Conservation (phyloP, 805 yeast genomes). For the Sungouiozyma intestinalis region DNA sequence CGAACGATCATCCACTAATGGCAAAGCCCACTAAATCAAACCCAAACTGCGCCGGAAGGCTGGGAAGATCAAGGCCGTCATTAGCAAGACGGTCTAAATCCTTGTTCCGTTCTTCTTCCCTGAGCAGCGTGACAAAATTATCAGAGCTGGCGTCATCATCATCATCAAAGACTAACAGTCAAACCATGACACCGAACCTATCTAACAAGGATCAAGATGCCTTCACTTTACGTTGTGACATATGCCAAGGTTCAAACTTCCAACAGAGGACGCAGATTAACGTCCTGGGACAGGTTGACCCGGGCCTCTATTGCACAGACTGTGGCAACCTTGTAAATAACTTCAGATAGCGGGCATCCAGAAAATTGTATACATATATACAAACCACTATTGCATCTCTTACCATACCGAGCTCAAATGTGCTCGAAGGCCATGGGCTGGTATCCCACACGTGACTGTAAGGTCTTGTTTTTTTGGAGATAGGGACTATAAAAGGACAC, state of each 20-base stretch:
- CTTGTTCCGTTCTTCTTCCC: background rate
- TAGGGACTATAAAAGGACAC: too few relatives aligned
- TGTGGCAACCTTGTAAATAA: conserved; percentile 12
- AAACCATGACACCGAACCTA: background rate
- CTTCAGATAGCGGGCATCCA: conserved; percentile 13
- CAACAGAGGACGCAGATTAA: conserved; percentile 5
- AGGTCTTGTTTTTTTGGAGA: too few relatives aligned
- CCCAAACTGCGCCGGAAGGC: background rate
- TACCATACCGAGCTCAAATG: too few relatives aligned
- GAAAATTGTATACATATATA: background rate
- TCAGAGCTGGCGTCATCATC: conserved; percentile 1
- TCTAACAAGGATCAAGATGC: background rate
- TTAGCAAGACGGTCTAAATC: background rate
- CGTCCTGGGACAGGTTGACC: conserved; percentile 3
- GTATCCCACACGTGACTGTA: too few relatives aligned
- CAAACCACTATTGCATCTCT: background rate
- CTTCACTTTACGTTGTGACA: conserved; percentile 6
- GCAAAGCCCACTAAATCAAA: background rate
- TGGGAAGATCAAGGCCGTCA: background rate
- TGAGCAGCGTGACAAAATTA: background rate
- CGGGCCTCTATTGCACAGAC: conserved; percentile 8
- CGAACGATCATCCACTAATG: background rate
- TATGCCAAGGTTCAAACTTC: conserved; percentile 9
- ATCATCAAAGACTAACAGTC: background rate
- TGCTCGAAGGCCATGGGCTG: too few relatives aligned